Evolutionary conservation across 495 filamentous ascomycete species (phyloP).

Genomic region (Tuber borchii): DNA sequence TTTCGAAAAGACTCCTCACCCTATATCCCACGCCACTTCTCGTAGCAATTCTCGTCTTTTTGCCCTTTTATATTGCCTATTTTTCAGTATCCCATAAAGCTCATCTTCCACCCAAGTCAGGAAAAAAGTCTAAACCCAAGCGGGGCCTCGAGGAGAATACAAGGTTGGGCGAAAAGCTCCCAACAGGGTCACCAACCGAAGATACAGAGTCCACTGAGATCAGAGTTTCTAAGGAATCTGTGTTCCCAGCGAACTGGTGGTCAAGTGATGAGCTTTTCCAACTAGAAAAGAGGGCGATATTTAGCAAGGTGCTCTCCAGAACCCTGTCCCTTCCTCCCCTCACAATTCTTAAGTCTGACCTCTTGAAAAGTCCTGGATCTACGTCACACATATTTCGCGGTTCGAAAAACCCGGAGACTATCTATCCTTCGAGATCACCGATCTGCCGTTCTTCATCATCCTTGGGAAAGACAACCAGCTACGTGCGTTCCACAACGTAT

Average conservation of each 20-base stretch:
- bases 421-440: slow-evolving; percentile 47
- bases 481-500: slow-evolving; percentile 57
- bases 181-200: neutral
- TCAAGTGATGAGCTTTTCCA: slow-evolving; percentile 14
- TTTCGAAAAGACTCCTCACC: neutral
- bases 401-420: slow-evolving; percentile 50
- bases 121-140: neutral
- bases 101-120: neutral
- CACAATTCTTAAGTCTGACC: neutral
- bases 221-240: slow-evolving; percentile 11
- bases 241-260: slow-evolving; percentile 11
- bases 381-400: slow-evolving; percentile 49
- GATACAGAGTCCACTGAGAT: slow-evolving; percentile 4
- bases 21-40: neutral
- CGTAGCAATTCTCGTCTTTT: neutral
- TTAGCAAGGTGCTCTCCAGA: slow-evolving; percentile 13
- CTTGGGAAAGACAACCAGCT: slow-evolving; percentile 49
- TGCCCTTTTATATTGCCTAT: neutral
- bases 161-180: neutral
- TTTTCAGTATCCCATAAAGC: neutral
- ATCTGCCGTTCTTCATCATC: slow-evolving; percentile 50
- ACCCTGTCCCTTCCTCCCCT: neutral
- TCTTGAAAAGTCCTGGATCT: slow-evolving; percentile 47
- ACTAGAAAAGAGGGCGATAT: slow-evolving; percentile 12
- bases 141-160: neutral